Conservation (phyloP, 768 basidiomycete species). For the Amanita muscaria region DNA sequence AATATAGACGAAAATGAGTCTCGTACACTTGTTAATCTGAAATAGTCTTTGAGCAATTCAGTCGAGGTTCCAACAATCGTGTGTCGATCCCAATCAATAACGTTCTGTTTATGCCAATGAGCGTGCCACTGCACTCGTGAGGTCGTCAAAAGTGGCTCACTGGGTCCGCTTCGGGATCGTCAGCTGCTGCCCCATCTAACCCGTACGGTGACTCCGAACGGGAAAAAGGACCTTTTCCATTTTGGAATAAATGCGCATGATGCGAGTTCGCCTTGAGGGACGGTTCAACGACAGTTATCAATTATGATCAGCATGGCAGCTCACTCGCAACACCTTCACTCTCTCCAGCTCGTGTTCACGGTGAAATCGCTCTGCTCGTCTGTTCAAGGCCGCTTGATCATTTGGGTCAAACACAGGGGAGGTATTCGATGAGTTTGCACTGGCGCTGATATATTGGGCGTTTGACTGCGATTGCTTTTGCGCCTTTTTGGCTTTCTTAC, state of each 20-base stretch:
- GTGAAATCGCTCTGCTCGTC: conserved; percentile 83
- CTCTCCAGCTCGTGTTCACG: conserved; percentile 83
- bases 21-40: conserved; percentile 82
- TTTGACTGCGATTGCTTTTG: conserved; percentile 26
- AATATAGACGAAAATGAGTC: not conserved
- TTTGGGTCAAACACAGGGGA: conserved; percentile 41
- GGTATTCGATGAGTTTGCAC: conserved; percentile 14
- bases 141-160: conserved; percentile 33
- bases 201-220: conserved; percentile 39
- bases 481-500: conserved; percentile 61
- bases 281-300: conserved; percentile 25
- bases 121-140: not conserved
- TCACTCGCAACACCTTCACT: conserved; percentile 30
- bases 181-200: conserved; percentile 22
- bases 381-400: conserved; percentile 62
- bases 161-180: conserved; percentile 67
- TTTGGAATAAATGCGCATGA: conserved; percentile 45
- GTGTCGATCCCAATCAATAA: conserved; percentile 91
- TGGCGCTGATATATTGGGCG: not conserved
- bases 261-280: conserved; percentile 38
- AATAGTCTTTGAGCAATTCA: conserved; percentile 92
- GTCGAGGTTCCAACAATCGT: conserved; percentile 91
- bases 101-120: conserved; percentile 50
- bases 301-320: conserved; percentile 24
- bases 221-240: conserved; percentile 24